A percentile compares a stretch with the other conserved stretches of the same genome.
Conservation (phyloP, 140 eudicot species). For the Ambrosia hybrid region DNA sequence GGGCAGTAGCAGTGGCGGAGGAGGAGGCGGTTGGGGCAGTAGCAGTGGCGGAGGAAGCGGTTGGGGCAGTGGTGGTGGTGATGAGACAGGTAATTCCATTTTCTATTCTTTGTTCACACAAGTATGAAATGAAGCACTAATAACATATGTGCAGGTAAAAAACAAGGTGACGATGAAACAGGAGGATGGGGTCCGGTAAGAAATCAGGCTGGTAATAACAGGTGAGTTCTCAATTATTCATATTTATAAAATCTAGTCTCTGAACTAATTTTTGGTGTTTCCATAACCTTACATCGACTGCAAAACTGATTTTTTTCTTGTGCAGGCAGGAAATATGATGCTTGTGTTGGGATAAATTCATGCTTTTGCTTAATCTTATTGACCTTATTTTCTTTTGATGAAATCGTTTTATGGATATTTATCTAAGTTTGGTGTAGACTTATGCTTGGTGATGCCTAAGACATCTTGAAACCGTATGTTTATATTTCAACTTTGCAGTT, state of each 20-base stretch:
- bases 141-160: constrained; percentile 1
- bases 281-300: neutral
- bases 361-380: neutral
- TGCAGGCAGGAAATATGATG: constrained; percentile 8
- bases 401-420: neutral
- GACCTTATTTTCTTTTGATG: constrained; percentile 12
- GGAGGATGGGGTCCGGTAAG: constrained; percentile 33
- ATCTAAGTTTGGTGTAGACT: neutral
- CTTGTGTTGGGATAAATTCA: neutral
- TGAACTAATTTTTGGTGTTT: neutral
- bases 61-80: constrained; percentile 31
- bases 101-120: neutral
- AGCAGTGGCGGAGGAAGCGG: constrained; percentile 20
- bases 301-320: neutral
- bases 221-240: neutral
- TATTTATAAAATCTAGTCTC: neutral
- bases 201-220: constrained; percentile 34
- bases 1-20: constrained; percentile 20
- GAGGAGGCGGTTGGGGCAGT: constrained; percentile 18
- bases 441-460: neutral
- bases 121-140: neutral
- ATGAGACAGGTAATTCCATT: constrained; percentile 23
- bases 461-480: neutral
- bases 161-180: constrained; percentile 18
- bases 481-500: neutral